Conservation (phyloP, 2,329 filamentous ascomycete genomes). For the Thelonectria rubi region DNA sequence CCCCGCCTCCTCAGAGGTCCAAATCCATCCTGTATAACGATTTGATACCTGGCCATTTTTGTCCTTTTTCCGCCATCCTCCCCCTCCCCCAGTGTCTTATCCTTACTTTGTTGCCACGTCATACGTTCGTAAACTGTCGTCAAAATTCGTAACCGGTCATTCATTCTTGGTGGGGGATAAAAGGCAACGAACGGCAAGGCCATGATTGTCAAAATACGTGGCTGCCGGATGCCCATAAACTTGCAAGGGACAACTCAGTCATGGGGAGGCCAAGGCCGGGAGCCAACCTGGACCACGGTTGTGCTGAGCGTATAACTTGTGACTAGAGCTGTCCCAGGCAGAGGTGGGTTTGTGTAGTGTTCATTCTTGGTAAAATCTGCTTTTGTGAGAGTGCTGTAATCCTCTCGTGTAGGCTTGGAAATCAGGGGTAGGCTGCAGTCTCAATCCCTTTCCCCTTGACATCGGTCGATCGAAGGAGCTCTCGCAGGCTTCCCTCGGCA, state of each 20-base stretch:
- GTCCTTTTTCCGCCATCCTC: not conserved
- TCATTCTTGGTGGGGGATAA: slow-evolving; percentile 20
- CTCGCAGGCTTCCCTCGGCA: slow-evolving; percentile 65
- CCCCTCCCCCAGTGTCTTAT: slow-evolving; percentile 3
- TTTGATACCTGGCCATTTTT: slow-evolving; percentile 22
- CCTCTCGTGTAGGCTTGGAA: slow-evolving; percentile 32
- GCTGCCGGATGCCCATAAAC: not conserved
- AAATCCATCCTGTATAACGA: slow-evolving; percentile 18
- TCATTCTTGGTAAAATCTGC: slow-evolving; percentile 5
- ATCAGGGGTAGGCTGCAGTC: slow-evolving; percentile 24
- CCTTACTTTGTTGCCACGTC: slow-evolving; percentile 23
- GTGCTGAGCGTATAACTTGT: not conserved
- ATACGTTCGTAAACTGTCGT: slow-evolving; percentile 37
- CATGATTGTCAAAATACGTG: not conserved
- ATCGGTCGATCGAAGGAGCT: slow-evolving; percentile 56
- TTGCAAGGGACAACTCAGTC: not conserved
- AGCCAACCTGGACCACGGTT: not conserved
- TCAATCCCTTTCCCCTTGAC: slow-evolving; percentile 49
- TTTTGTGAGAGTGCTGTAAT: slow-evolving; percentile 39
- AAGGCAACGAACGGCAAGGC: not conserved
- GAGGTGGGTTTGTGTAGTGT: not conserved
- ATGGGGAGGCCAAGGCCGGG: not conserved
- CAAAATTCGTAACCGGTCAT: slow-evolving; percentile 32
- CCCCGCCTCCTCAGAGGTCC: not conserved
- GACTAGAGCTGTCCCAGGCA: not conserved